Percentiles rank a stretch among this genome's conserved stretches.
These are phyloP conservation scores for Lichtheimia corymbifera DNA, from an alignment of 371 early-diverging fungal genomes.

Conservation along the genomic window DNA sequence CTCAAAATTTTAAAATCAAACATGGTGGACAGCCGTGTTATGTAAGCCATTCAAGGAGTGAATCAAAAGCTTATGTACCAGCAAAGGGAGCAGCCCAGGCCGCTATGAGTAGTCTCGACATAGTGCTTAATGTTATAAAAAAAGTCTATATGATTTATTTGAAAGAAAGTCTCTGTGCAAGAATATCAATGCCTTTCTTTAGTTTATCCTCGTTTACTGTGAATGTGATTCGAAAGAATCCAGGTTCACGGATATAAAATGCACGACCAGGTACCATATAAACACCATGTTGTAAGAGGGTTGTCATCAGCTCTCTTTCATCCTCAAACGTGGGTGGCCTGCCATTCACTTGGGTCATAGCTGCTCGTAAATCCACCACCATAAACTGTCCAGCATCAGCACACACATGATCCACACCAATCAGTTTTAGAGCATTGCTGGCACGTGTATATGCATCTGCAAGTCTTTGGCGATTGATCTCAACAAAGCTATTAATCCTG, in stretches of 20 bases:
- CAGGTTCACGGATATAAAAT: constrained; percentile 58
- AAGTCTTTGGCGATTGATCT: constrained; percentile 56
- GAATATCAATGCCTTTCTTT: constrained; percentile 17
- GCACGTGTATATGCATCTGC: constrained; percentile 48
- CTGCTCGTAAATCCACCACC: constrained; percentile 47
- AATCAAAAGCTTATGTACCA: too few relatives aligned
- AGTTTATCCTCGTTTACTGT: constrained; percentile 22
- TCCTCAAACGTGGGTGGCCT: constrained; percentile 23
- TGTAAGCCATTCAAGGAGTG: too few relatives aligned
- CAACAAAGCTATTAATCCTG: constrained; percentile 43
- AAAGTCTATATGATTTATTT: too few relatives aligned
- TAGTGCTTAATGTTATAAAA: too few relatives aligned
- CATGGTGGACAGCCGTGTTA: too few relatives aligned
- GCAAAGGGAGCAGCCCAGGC: too few relatives aligned
- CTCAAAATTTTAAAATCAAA: too few relatives aligned
- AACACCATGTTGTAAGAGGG: constrained; percentile 53
- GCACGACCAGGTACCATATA: constrained; percentile 68
- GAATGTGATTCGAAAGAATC: constrained; percentile 68
- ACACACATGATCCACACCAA: constrained; percentile 53
- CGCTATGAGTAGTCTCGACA: too few relatives aligned
- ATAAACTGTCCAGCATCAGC: constrained; percentile 73
- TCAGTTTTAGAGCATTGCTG: constrained; percentile 37
- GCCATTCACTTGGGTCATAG: too few relatives aligned
- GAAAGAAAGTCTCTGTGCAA: neutral
- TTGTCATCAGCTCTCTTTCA: constrained; percentile 35